Conservation (phyloP, 208 protist species). For the Wallacemonas collosoma region DNA sequence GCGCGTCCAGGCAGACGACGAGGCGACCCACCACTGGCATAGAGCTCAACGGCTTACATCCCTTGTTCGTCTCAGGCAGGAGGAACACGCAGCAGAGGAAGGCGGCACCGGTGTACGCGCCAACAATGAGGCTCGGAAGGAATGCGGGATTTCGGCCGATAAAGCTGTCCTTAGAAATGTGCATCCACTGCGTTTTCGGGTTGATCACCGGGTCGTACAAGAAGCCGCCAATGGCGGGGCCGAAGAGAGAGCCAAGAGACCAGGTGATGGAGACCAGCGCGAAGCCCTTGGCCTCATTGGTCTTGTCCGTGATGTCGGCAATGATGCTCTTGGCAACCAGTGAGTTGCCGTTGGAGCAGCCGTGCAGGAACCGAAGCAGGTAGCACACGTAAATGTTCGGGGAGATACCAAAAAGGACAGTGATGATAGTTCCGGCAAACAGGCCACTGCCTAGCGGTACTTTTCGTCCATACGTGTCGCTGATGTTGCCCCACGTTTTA, state of each 20-base stretch:
- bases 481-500: slow-evolving; percentile 45
- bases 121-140: slow-evolving; percentile 46
- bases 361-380: slow-evolving; percentile 68
- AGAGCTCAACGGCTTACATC: slow-evolving; percentile 16
- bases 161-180: slow-evolving; percentile 40
- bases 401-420: slow-evolving; percentile 48
- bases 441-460: slow-evolving; percentile 34
- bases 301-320: slow-evolving; percentile 70
- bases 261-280: slow-evolving; percentile 94
- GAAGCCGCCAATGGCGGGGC: slow-evolving; percentile 65
- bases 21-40: slow-evolving; percentile 9
- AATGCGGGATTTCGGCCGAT: slow-evolving; percentile 51
- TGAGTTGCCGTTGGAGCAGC: slow-evolving; percentile 68
- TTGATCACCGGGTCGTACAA: slow-evolving; percentile 67
- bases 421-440: slow-evolving; percentile 28
- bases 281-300: slow-evolving; percentile 89
- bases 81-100: slow-evolving; percentile 40
- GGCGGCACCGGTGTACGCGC: slow-evolving; percentile 40
- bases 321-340: slow-evolving; percentile 74
- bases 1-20: neutral
- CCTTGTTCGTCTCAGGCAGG: slow-evolving; percentile 48
- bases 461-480: slow-evolving; percentile 50
- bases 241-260: slow-evolving; percentile 58
- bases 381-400: slow-evolving; percentile 44
- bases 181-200: slow-evolving; percentile 29